Percentiles rank a stretch among this genome's conserved stretches.
Evolutionary conservation across 2,329 filamentous ascomycete genomes (phyloP).

Genomic region (Colletotrichum spaethianum): DNA sequence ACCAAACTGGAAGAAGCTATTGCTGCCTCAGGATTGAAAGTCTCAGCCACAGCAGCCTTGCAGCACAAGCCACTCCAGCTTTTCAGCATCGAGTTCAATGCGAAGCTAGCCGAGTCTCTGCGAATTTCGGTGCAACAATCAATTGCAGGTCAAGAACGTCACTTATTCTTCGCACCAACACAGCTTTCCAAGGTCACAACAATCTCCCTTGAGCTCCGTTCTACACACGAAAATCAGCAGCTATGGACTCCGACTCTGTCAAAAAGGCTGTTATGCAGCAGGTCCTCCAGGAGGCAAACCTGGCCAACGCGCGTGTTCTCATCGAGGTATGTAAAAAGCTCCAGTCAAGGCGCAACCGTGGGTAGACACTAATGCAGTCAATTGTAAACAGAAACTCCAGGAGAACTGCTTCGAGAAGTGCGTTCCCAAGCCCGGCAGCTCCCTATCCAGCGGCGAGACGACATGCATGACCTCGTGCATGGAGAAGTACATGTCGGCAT

Average conservation of each 20-base stretch:
- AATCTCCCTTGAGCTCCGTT: slow-evolving; percentile 38
- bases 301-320: slow-evolving; percentile 78
- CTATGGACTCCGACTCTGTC: slow-evolving; percentile 71
- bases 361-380: background rate
- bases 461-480: slow-evolving; percentile 82
- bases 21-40: slow-evolving; percentile 21
- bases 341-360: slow-evolving; percentile 5
- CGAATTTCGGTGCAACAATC: slow-evolving; percentile 16
- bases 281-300: slow-evolving; percentile 74
- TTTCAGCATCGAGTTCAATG: slow-evolving; percentile 23
- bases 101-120: slow-evolving; percentile 17
- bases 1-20: background rate
- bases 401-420: slow-evolving; percentile 86
- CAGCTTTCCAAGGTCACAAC: background rate
- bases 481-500: slow-evolving; percentile 87
- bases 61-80: slow-evolving; percentile 30
- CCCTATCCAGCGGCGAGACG: slow-evolving; percentile 77
- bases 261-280: slow-evolving; percentile 77
- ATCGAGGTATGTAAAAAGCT: slow-evolving; percentile 71
- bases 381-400: slow-evolving; percentile 77
- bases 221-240: slow-evolving; percentile 43
- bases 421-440: slow-evolving; percentile 77
- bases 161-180: background rate
- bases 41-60: slow-evolving; percentile 34
- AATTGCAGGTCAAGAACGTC: slow-evolving; percentile 11